These are phyloP conservation scores for Debaryomyces tyrocola DNA, from an alignment of 805 yeast species.

Conservation along the genomic window DNA sequence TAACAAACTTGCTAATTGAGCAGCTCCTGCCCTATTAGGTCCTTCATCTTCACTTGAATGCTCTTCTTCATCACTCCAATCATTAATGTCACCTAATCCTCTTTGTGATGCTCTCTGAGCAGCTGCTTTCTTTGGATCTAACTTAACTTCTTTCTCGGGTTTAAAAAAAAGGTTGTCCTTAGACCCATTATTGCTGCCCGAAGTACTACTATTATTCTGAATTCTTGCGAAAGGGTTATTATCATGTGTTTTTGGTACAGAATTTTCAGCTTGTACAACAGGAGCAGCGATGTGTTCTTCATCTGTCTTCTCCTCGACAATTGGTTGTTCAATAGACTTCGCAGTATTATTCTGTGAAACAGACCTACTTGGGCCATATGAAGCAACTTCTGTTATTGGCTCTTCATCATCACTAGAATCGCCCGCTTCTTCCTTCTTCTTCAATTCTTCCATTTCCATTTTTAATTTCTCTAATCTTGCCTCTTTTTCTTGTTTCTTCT, in stretches of 20 bases:
- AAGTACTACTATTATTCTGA: neutral
- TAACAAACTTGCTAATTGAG: conserved; percentile 53
- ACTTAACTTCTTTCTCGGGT: conserved; percentile 30
- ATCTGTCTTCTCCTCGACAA: neutral
- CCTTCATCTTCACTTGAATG: conserved; percentile 49
- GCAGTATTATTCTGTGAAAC: neutral
- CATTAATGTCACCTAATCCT: conserved; percentile 46
- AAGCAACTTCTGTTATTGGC: conserved; percentile 19
- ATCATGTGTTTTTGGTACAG: conserved; percentile 26
- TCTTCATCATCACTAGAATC: conserved; percentile 33
- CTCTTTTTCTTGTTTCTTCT: conserved; percentile 59
- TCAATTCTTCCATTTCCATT: conserved; percentile 57
- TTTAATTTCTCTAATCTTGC: conserved; percentile 58
- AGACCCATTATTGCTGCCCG: conserved; percentile 11
- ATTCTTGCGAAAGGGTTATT: conserved; percentile 52
- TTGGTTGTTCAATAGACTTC: neutral
- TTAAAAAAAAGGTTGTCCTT: conserved; percentile 62
- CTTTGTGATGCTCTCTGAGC: conserved; percentile 75
- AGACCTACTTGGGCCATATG: conserved; percentile 16
- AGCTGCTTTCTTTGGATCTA: conserved; percentile 61
- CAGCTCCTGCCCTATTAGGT: conserved; percentile 53
- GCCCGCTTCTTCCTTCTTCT: conserved; percentile 25
- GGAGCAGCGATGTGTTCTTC: neutral
- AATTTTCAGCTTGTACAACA: neutral
- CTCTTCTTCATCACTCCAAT: conserved; percentile 47